Conservation (phyloP, 2,329 filamentous ascomycete genomes). For the Penicillium paneum region DNA sequence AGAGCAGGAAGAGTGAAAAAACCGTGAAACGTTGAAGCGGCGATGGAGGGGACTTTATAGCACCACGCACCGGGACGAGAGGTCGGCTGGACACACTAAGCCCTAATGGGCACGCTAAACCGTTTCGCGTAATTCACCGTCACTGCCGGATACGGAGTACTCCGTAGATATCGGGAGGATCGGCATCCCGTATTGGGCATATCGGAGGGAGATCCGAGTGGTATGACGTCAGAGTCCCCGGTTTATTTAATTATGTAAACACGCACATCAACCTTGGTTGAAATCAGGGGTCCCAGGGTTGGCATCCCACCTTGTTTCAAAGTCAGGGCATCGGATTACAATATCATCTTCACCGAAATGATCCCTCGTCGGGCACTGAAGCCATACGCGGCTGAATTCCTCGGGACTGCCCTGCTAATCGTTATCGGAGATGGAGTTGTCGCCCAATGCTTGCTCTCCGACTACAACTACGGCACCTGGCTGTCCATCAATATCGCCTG, state of each 20-base stretch:
- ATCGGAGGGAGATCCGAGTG: neutral
- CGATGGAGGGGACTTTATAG: too few relatives aligned
- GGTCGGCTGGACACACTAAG: too few relatives aligned
- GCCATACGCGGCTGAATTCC: constrained; percentile 32
- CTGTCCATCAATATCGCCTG: constrained; percentile 35
- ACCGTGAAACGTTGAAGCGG: too few relatives aligned
- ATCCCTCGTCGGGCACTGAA: constrained; percentile 21
- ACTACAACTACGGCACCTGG: constrained; percentile 35
- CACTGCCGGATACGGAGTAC: too few relatives aligned
- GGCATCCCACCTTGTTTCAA: neutral
- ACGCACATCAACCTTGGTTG: neutral
- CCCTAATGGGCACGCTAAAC: too few relatives aligned
- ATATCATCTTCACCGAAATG: constrained; percentile 1
- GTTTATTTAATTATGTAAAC: neutral
- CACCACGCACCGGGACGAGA: too few relatives aligned
- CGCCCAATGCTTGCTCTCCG: constrained; percentile 31
- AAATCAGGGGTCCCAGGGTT: neutral
- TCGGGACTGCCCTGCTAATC: constrained; percentile 32
- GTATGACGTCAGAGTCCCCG: neutral
- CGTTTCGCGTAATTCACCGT: too few relatives aligned
- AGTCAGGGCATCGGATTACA: neutral
- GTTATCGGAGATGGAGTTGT: constrained; percentile 34
- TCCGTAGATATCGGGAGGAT: neutral
- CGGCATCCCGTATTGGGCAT: neutral
- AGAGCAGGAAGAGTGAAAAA: too few relatives aligned